A percentile compares a stretch with the other conserved stretches of the same genome.
These are phyloP conservation scores for Afroboletus lepidellus DNA, from an alignment of 1,284 basidiomycete species.

Conservation along the genomic window DNA sequence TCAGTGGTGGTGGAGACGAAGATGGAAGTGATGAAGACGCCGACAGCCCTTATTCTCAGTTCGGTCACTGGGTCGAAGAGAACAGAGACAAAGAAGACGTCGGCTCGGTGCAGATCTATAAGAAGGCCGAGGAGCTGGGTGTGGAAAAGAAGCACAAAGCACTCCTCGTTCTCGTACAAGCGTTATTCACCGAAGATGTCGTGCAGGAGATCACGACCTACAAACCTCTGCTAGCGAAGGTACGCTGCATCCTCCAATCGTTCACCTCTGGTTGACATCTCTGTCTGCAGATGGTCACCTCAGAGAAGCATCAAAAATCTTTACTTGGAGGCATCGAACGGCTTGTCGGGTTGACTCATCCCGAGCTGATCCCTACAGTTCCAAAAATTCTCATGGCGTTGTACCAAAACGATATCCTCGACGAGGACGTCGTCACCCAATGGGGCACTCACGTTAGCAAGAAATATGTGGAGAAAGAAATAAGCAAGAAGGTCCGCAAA, in stretches of 20 bases:
- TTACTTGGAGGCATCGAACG: conserved; percentile 89
- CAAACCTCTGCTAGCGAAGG: conserved; percentile 79
- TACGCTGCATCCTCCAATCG: conserved; percentile 35
- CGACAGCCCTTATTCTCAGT: conserved; percentile 83
- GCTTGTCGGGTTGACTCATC: conserved; percentile 69
- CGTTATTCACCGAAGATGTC: conserved; percentile 83
- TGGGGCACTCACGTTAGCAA: conserved; percentile 98
- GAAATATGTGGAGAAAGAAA: conserved; percentile 97
- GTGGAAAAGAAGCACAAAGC: conserved; percentile 97
- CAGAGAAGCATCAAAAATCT: conserved; percentile 95
- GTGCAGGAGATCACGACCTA: conserved; percentile 74
- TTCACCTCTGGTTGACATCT: conserved; percentile 8
- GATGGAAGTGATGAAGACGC: conserved; percentile 89
- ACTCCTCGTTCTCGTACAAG: conserved; percentile 81
- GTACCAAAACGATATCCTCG: conserved; percentile 91
- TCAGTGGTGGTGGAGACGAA: conserved; percentile 49
- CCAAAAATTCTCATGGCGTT: conserved; percentile 95
- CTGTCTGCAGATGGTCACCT: conserved; percentile 57
- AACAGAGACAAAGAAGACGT: conserved; percentile 56
- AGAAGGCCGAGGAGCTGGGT: conserved; percentile 89
- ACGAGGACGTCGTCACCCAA: conserved; percentile 87
- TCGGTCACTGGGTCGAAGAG: conserved; percentile 87
- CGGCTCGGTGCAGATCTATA: conserved; percentile 70
- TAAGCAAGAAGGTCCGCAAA: conserved; percentile 93
- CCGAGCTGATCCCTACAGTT: conserved; percentile 63